These are phyloP conservation scores for Cryptococcus sp. DNA, from an alignment of 1,284 basidiomycete genomes.

Conservation along the genomic window DNA sequence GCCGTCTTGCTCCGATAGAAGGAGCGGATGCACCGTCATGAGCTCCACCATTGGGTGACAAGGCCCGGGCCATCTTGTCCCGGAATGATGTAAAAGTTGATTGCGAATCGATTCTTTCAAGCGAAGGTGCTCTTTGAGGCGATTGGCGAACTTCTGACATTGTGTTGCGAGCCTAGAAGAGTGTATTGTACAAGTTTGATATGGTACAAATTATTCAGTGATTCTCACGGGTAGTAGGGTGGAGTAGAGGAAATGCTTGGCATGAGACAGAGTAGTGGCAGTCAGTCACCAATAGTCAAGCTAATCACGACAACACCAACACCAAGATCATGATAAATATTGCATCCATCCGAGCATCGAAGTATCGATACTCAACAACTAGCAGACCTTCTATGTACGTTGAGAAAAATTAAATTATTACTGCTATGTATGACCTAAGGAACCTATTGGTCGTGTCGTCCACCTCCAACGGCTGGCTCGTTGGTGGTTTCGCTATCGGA, in stretches of 20 bases:
- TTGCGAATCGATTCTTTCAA: neutral
- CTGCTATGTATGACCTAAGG: neutral
- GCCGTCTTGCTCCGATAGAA: neutral
- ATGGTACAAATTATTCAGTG: too few species aligned
- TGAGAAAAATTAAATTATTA: neutral
- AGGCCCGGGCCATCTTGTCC: conserved; percentile 2
- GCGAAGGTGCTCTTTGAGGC: neutral
- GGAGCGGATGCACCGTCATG: neutral
- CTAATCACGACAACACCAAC: too few species aligned
- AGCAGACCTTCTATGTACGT: neutral
- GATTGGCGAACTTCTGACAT: too few species aligned
- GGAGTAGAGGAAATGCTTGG: too few species aligned
- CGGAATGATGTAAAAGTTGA: conserved; percentile 7
- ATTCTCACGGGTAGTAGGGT: too few species aligned
- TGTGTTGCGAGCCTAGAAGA: too few species aligned
- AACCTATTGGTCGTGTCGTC: conserved; percentile 15
- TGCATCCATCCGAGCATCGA: too few species aligned
- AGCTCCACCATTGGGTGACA: conserved; percentile 4
- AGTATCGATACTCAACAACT: neutral
- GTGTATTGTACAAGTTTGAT: too few species aligned
- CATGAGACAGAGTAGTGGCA: too few species aligned
- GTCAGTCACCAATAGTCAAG: too few species aligned
- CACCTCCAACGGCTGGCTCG: conserved; percentile 18
- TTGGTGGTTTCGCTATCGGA: neutral
- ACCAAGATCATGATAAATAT: too few species aligned